Conservation (phyloP, 2,329 filamentous ascomycete genomes). For the Colletotrichum horii region DNA sequence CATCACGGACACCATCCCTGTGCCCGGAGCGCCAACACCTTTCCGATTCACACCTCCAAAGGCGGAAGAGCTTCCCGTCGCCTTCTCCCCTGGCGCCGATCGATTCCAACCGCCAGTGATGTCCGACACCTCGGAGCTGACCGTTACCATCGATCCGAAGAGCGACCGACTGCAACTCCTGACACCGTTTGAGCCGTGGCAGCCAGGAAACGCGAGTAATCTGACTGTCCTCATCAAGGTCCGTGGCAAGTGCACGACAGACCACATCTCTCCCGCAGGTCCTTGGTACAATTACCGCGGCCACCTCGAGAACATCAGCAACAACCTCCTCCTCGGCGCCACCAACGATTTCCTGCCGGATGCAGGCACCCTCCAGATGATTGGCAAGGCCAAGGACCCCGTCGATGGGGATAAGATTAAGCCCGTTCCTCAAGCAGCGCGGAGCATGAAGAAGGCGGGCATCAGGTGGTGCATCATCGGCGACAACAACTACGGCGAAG, state of each 20-base stretch:
- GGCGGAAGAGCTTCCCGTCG: conserved; percentile 28
- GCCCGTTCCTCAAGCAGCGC: conserved; percentile 31
- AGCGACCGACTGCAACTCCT: conserved; percentile 35
- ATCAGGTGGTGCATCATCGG: conserved; percentile 36
- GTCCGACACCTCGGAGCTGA: conserved; percentile 22
- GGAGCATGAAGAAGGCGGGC: conserved; percentile 24
- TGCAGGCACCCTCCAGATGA: conserved; percentile 23
- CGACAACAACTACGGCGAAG: conserved; percentile 76
- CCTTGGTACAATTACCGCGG: conserved; percentile 44
- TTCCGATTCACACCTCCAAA: conserved; percentile 32
- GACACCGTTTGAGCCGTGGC: conserved; percentile 31
- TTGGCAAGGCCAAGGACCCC: conserved; percentile 32
- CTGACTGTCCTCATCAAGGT: conserved; percentile 37
- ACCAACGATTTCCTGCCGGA: conserved; percentile 33
- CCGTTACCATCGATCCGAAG: conserved; percentile 29
- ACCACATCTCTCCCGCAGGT: conserved; percentile 42
- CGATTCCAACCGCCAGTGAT: conserved; percentile 29
- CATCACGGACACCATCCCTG: conserved; percentile 26
- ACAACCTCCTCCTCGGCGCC: conserved; percentile 39
- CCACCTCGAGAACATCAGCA: conserved; percentile 42
- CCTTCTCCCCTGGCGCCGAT: conserved; percentile 28
- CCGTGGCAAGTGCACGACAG: conserved; percentile 41
- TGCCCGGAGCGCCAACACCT: neutral
- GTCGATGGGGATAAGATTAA: conserved; percentile 17
- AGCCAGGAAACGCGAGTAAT: conserved; percentile 23